Percentiles rank a stretch among this genome's conserved stretches.
phyloP scores from a whole-genome alignment of 148 eudicot genomes.

The Euryodendron excelsum region DNA sequence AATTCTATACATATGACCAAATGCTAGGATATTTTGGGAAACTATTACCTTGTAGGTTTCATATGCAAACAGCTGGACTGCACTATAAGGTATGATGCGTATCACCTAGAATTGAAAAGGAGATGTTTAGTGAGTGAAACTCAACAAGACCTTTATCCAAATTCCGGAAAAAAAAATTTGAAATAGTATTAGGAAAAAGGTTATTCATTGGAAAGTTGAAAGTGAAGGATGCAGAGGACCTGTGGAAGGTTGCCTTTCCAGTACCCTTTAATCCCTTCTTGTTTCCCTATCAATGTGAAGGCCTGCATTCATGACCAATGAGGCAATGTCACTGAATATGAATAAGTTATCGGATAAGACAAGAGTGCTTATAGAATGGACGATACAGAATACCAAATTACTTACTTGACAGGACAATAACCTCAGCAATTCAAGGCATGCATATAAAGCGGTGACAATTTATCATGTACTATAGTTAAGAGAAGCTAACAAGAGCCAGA shows the following conservation, averaged over 20 bases:
- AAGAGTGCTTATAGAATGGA: too few species aligned
- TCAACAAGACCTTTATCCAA: neutral
- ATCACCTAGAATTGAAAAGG: slow-evolving; percentile 50
- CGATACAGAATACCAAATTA: neutral
- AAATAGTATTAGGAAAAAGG: neutral
- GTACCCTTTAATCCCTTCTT: slow-evolving; percentile 85
- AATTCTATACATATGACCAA: neutral
- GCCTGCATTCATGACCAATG: slow-evolving; percentile 45
- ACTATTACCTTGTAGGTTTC: slow-evolving; percentile 77
- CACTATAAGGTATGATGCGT: slow-evolving; percentile 88
- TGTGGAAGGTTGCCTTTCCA: slow-evolving; percentile 99
- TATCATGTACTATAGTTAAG: neutral
- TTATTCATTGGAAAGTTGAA: neutral
- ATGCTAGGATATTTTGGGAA: neutral
- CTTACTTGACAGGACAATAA: neutral
- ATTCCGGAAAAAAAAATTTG: too few species aligned
- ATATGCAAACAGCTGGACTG: slow-evolving; percentile 87
- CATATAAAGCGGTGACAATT: neutral
- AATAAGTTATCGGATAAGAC: neutral
- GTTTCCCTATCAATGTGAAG: slow-evolving; percentile 60
- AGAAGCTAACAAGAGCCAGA: neutral
- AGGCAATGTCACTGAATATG: neutral
- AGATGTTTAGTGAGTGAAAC: neutral
- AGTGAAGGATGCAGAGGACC: slow-evolving; percentile 38
- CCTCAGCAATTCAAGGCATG: neutral